Evolutionary conservation across 2,329 filamentous ascomycete species (phyloP).

Genomic region (Cercospora berteroae): DNA sequence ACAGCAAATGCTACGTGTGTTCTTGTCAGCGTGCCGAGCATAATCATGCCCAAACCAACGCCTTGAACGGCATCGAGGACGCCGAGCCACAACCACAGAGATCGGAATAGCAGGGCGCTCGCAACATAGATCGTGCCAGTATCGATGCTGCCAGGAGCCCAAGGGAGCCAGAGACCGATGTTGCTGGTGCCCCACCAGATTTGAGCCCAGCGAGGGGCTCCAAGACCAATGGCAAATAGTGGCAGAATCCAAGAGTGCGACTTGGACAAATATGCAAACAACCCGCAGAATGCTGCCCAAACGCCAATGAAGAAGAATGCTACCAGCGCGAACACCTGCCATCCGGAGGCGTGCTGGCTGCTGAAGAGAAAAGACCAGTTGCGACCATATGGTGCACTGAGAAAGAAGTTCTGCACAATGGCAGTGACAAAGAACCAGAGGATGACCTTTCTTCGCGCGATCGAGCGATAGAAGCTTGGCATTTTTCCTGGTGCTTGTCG

Average conservation of each 20-base stretch:
- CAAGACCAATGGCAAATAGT: slow-evolving; percentile 63
- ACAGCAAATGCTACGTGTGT: slow-evolving; percentile 62
- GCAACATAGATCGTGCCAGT: slow-evolving; percentile 46
- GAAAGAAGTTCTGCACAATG: slow-evolving; percentile 64
- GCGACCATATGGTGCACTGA: slow-evolving; percentile 62
- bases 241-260: slow-evolving; percentile 64
- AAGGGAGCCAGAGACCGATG: slow-evolving; percentile 60
- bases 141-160: slow-evolving; percentile 43
- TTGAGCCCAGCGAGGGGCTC: slow-evolving; percentile 63
- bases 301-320: slow-evolving; percentile 53
- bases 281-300: slow-evolving; percentile 53
- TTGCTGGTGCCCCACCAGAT: slow-evolving; percentile 63
- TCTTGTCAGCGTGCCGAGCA: slow-evolving; percentile 60
- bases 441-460: slow-evolving; percentile 61
- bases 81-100: slow-evolving; percentile 65
- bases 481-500: slow-evolving; percentile 60
- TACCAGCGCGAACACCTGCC: slow-evolving; percentile 57
- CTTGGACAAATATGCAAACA: slow-evolving; percentile 54
- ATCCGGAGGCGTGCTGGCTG: slow-evolving; percentile 53
- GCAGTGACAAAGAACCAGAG: slow-evolving; percentile 65
- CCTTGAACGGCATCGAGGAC: slow-evolving; percentile 63
- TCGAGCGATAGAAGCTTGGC: slow-evolving; percentile 62
- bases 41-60: slow-evolving; percentile 64
- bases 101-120: slow-evolving; percentile 55
- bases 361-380: slow-evolving; percentile 64